Percentiles rank a stretch among this genome's conserved stretches.
Evolutionary conservation across 495 filamentous ascomycete genomes (phyloP).

Genomic region (Bathelium albidoporum): DNA sequence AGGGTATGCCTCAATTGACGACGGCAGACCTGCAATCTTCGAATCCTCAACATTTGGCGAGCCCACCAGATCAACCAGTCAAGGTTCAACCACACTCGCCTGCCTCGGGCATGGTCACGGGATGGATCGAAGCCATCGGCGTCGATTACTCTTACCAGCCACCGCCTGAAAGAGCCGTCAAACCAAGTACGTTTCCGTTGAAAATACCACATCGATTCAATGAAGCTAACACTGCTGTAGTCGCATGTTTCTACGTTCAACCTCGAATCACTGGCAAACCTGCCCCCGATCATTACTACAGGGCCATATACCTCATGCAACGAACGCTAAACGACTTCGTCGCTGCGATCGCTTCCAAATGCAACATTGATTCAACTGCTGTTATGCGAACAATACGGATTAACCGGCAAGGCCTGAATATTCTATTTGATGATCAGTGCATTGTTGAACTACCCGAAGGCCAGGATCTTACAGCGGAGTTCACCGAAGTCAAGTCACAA

Average conservation of each 20-base stretch:
- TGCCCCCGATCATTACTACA: conserved; percentile 57
- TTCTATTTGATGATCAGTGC: conserved; percentile 86
- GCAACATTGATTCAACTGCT: conserved; percentile 58
- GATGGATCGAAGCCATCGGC: conserved; percentile 85
- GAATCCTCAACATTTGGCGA: conserved; percentile 33
- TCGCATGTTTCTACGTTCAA: conserved; percentile 83
- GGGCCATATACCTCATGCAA: conserved; percentile 75
- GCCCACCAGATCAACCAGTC: conserved; percentile 41
- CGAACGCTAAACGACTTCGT: conserved; percentile 64
- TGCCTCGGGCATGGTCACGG: conserved; percentile 44
- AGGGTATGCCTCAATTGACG: conserved; percentile 43
- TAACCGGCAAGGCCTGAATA: conserved; percentile 60
- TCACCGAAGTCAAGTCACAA: conserved; percentile 35
- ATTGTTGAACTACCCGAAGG: conserved; percentile 80
- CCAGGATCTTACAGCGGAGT: conserved; percentile 73
- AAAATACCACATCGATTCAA: conserved; percentile 5
- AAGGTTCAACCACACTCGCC: conserved; percentile 37
- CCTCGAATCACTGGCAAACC: conserved; percentile 43
- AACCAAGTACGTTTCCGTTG: conserved; percentile 46
- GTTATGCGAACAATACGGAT: conserved; percentile 62
- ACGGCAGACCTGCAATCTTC: conserved; percentile 32
- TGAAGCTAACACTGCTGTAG: conserved; percentile 30
- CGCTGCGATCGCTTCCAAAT: conserved; percentile 61
- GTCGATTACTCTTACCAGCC: conserved; percentile 80
- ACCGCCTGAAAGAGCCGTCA: conserved; percentile 58